Conservation (phyloP, 495 filamentous ascomycete species). For the Pyronema domesticum region DNA sequence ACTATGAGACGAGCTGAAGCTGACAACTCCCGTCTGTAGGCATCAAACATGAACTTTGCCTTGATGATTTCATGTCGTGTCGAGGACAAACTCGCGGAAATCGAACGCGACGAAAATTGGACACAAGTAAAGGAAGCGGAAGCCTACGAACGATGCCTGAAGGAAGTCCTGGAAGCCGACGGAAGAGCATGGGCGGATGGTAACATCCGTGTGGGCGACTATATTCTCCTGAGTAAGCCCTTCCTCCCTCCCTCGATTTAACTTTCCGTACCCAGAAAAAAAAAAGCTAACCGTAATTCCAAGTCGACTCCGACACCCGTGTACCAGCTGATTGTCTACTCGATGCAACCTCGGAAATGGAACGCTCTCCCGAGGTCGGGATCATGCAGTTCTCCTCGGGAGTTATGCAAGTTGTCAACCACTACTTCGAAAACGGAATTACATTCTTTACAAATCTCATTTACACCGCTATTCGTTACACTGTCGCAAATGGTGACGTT, state of each 20-base stretch:
- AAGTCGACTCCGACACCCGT: constrained; percentile 63
- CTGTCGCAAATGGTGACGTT: constrained; percentile 66
- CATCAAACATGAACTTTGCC: constrained; percentile 72
- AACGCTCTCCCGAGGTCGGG: constrained; percentile 58
- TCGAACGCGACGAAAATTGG: constrained; percentile 44
- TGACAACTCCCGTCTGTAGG: constrained; percentile 29
- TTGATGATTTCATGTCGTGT: constrained; percentile 58
- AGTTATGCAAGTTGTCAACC: constrained; percentile 63
- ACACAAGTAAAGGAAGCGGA: constrained; percentile 49
- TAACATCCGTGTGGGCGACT: constrained; percentile 63
- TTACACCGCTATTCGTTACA: constrained; percentile 60
- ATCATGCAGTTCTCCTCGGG: constrained; percentile 70
- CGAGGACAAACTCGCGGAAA: constrained; percentile 44
- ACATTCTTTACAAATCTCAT: constrained; percentile 77
- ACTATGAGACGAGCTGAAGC: neutral
- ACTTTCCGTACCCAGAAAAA: neutral
- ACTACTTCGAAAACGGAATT: constrained; percentile 58
- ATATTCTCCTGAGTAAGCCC: constrained; percentile 38
- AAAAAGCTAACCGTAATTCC: neutral
- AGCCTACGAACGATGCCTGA: constrained; percentile 49
- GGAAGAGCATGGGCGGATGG: constrained; percentile 64
- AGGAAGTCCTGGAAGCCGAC: constrained; percentile 50
- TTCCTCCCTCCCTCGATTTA: neutral
- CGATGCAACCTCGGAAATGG: constrained; percentile 64
- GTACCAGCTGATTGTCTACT: constrained; percentile 56